Evolutionary conservation across 2,329 filamentous ascomycete genomes (phyloP).

Genomic region (Aspergillus fructus): DNA sequence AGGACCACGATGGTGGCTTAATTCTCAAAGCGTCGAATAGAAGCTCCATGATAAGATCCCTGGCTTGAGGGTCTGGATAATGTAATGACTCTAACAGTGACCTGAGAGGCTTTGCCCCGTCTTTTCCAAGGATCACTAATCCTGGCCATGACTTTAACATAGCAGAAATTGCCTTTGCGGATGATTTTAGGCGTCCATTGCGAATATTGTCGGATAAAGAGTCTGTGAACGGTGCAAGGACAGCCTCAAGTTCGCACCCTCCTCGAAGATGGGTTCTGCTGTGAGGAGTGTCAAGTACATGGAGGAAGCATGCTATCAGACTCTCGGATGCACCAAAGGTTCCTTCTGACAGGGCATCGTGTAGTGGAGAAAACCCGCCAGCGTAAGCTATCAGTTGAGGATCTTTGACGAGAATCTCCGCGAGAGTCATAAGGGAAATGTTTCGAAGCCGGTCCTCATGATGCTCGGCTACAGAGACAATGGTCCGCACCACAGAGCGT

Average conservation of each 20-base stretch:
- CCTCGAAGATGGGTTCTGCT: conserved; percentile 79
- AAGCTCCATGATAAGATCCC: conserved; percentile 83
- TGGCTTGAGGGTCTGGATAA: conserved; percentile 55
- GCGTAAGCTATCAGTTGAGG: conserved; percentile 77
- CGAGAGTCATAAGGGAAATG: conserved; percentile 89
- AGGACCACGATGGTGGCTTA: conserved; percentile 91
- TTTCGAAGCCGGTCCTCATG: conserved; percentile 80
- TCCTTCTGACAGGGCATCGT: conserved; percentile 88
- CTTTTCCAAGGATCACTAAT: conserved; percentile 82
- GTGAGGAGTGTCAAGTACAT: conserved; percentile 80
- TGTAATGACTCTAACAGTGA: conserved; percentile 72
- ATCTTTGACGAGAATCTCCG: conserved; percentile 85
- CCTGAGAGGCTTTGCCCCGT: conserved; percentile 77
- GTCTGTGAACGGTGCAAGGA: conserved; percentile 92
- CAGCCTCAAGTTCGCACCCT: conserved; percentile 82
- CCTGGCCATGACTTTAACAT: conserved; percentile 93
- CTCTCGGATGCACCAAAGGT: conserved; percentile 91
- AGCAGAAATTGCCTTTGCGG: conserved; percentile 86
- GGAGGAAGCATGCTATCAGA: conserved; percentile 81
- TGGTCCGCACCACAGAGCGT: conserved; percentile 78
- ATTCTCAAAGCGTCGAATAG: conserved; percentile 83
- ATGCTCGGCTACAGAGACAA: conserved; percentile 87
- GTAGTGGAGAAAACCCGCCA: conserved; percentile 80
- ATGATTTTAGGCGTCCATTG: conserved; percentile 73
- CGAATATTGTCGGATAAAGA: conserved; percentile 58